Evolutionary conservation across 768 basidiomycete genomes (phyloP), one percentile per base, ranked within the genome.

Genomic region (Rubroboletus satanas): DNA sequence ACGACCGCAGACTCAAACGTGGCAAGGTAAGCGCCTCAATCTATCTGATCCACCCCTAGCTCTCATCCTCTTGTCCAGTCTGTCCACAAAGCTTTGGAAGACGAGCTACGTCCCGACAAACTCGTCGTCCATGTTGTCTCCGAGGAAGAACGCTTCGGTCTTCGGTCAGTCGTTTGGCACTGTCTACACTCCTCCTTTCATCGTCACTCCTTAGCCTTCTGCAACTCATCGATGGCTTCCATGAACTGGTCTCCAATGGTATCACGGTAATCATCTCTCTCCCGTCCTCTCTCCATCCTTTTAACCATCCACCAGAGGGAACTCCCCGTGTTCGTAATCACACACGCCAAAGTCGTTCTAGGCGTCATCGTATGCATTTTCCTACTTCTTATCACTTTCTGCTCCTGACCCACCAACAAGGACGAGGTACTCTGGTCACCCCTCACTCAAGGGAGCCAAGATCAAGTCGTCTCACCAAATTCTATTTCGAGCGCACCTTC

Each of bases 271-370:
- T 69, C 49, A 26, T 18, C n/a, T 28, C 4, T n/a, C 7, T 26
- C 51, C 18, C 17, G 3, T 28, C 8, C n/a, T 14, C 31, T 44
- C 14, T 17, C 17, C 49, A 9, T 50, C 37, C 6, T 38, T 36
- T 37, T 36, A 39, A 37, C 32, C 3, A 26, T 12, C 33, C 18
- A 14, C 9, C 53, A 92, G 87, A 83, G 93, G 8, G 93, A 96
- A 71, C 77, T 94, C 49, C 90, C 90, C 4, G 85, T 95, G 2
- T 90, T 93, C 58, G 88, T 89, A 0, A 76, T 90, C 52, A 68
- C 92, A 5, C 78, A 87, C 26, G 80, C 72, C 26, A 74, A 84
- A 51, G 72, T 88, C 21, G 77, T 95, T 15, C 66, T 83, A 26
- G 93, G 93, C 1, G 74, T 92, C 32, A 88, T 95, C 39, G 93